These are phyloP conservation scores for Glomus cerebriforme DNA, from an alignment of 192 early-diverging fungal genomes.

Conservation along the genomic window DNA sequence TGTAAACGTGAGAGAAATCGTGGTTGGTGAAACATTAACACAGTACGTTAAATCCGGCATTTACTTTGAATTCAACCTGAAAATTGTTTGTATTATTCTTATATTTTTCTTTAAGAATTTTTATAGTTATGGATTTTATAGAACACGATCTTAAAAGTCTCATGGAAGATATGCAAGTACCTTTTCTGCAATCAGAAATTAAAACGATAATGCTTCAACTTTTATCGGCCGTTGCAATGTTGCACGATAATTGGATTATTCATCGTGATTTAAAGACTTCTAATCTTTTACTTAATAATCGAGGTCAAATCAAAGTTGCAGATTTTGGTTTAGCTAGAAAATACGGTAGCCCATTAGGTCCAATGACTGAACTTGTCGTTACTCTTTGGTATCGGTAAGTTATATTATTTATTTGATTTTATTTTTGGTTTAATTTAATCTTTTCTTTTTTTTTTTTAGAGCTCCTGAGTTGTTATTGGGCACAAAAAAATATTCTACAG, in stretches of 20 bases:
- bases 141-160: conserved; percentile 92
- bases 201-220: conserved; percentile 77
- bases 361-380: conserved; percentile 68
- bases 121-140: conserved; percentile 98
- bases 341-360: conserved; percentile 63
- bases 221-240: conserved; percentile 57
- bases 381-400: conserved; percentile 72
- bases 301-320: conserved; percentile 65
- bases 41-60: conserved; percentile 46
- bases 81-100: neutral
- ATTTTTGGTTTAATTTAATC: too few relatives aligned
- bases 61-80: neutral
- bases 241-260: conserved; percentile 71
- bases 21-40: conserved; percentile 61
- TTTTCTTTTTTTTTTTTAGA: conserved; percentile 37
- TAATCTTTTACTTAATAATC: conserved; percentile 59
- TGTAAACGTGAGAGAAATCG: conserved; percentile 79
- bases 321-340: conserved; percentile 71
- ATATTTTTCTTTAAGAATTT: conserved; percentile 61
- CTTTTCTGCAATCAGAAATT: conserved; percentile 86
- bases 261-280: conserved; percentile 72
- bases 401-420: neutral
- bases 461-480: conserved; percentile 66
- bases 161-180: conserved; percentile 79
- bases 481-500: conserved; percentile 60